phyloP scores from a whole-genome alignment of 2,329 filamentous ascomycete species.

The Nemania diffusa region DNA sequence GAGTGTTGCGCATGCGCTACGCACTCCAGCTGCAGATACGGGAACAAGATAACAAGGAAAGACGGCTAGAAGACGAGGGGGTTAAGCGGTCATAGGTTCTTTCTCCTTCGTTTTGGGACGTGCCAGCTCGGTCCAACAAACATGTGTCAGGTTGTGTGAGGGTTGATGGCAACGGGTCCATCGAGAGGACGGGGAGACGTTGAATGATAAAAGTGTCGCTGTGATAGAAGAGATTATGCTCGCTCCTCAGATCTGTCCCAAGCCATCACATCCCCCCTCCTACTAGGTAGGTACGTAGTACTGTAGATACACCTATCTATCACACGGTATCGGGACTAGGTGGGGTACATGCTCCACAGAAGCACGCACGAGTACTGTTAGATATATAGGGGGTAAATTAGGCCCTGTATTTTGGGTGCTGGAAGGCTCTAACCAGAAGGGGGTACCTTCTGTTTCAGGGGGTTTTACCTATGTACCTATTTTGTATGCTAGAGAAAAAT shows the following conservation, averaged over 20 bases:
- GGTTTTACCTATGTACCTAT: no score
- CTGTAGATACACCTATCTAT: background rate
- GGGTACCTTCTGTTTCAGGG: no score
- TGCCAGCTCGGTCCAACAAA: constrained; percentile 12
- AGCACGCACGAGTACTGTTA: no score
- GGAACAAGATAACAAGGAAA: background rate
- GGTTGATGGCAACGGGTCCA: constrained; percentile 3
- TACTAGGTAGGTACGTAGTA: background rate
- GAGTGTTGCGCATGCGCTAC: constrained; percentile 26
- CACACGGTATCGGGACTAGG: background rate
- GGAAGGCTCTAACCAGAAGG: no score
- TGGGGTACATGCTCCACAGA: no score
- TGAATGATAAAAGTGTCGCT: background rate
- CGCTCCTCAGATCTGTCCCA: background rate
- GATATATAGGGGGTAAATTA: no score
- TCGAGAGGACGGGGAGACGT: background rate
- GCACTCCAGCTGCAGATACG: constrained; percentile 5
- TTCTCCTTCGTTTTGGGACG: background rate
- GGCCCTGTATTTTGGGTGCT: no score
- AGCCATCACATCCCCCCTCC: constrained; percentile 5
- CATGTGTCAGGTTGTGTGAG: constrained; percentile 18
- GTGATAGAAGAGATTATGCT: background rate
- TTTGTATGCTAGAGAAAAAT: no score
- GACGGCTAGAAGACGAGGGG: background rate
- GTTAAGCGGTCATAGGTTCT: background rate